Conservation (phyloP, 371 early-diverging fungal genomes). For the Dentiscutata heterogama region DNA sequence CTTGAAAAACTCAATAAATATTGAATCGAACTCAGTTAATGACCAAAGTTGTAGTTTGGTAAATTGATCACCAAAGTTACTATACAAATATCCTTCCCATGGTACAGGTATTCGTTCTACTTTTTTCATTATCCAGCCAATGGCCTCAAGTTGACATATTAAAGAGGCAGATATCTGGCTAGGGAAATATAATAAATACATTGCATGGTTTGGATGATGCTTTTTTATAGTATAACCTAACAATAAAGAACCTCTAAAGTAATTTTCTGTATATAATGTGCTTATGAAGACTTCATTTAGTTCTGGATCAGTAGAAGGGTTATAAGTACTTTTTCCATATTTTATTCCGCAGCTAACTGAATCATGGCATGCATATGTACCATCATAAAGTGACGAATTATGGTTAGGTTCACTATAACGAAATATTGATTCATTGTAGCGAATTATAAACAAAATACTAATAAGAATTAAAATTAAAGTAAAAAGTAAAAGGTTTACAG, state of each 20-base stretch:
- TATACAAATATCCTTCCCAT: not conserved
- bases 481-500: too few relatives aligned
- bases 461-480: too few relatives aligned
- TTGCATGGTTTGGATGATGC: slow-evolving; percentile 32
- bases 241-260: not conserved
- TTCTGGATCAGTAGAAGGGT: not conserved
- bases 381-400: not conserved
- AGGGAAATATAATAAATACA: slow-evolving; percentile 24
- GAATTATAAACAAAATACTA: too few relatives aligned
- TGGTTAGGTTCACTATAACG: too few relatives aligned
- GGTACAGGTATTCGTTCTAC: slow-evolving; percentile 26
- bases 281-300: not conserved
- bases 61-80: not conserved
- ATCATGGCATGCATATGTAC: slow-evolving; percentile 23
- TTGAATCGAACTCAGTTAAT: slow-evolving; percentile 2
- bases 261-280: slow-evolving; percentile 18
- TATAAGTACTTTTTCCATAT: not conserved
- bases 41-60: slow-evolving; percentile 32
- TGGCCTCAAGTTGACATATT: not conserved
- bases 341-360: not conserved
- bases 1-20: too few relatives aligned
- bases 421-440: too few relatives aligned
- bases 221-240: slow-evolving; percentile 32
- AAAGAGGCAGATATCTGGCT: not conserved
- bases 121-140: slow-evolving; percentile 5